These are phyloP conservation scores for Wickerhamia fluorescens DNA, from an alignment of 805 yeast species.

Conservation along the genomic window DNA sequence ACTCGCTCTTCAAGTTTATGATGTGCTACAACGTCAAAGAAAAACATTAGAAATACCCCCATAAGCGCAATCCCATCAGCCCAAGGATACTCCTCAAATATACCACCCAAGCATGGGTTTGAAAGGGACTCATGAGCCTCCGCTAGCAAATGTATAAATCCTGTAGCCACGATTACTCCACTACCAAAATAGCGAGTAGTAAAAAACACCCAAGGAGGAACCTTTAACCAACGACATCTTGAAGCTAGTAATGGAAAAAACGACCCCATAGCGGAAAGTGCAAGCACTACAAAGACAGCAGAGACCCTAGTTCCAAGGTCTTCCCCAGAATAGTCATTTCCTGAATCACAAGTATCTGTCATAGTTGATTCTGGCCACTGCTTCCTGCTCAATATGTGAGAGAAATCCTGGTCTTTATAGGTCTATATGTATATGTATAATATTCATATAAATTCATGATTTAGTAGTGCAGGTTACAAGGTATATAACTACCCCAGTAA, in stretches of 20 bases:
- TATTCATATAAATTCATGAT: too few relatives aligned
- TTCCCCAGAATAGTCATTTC: conserved; percentile 16
- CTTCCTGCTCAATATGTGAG: too few relatives aligned
- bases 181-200: conserved; percentile 24
- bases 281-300: conserved; percentile 25
- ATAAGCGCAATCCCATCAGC: conserved; percentile 26
- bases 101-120: conserved; percentile 23
- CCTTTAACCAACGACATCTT: conserved; percentile 11
- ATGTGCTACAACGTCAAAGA: conserved; percentile 21
- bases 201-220: conserved; percentile 22
- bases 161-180: conserved; percentile 32
- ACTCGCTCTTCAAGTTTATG: conserved; percentile 6
- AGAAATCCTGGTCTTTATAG: too few relatives aligned
- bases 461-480: too few relatives aligned
- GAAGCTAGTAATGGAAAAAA: conserved; percentile 23
- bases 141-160: conserved; percentile 27
- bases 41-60: conserved; percentile 24
- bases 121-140: conserved; percentile 19
- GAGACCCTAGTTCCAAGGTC: conserved; percentile 19
- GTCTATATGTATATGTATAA: too few relatives aligned
- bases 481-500: too few relatives aligned
- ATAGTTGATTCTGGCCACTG: too few relatives aligned
- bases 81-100: conserved; percentile 23
- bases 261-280: conserved; percentile 22
- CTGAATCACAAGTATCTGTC: conserved; percentile 6